Evolutionary conservation across 371 early-diverging fungal genomes (phyloP), one percentile per base, ranked within the genome.

Genomic region (Mortierella sp.): DNA sequence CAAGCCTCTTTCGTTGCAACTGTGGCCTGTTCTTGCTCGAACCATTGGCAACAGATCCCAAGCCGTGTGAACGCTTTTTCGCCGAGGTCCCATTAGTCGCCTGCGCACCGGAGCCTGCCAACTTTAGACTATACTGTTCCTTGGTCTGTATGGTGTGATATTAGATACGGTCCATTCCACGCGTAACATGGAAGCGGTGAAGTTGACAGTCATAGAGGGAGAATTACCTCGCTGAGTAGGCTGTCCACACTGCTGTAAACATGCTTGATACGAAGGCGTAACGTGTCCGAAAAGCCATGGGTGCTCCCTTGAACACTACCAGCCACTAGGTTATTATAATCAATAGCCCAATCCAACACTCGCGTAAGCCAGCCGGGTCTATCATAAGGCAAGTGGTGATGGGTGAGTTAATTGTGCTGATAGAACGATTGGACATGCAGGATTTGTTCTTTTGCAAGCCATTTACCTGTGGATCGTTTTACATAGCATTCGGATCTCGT

Each of bases 361-460:
- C 87, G 82, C 2, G 81, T 71, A 5, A 89, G 47, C 90, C 90
- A 89, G 8, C 87, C 87, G 6, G 90, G 90, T 10, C 81, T 72
- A 47, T 29, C 17, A 28, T 37, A 22, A 41, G 39, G 21, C 27
- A 49, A 29, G 34, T 7, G 34, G 2, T 24, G 54, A 24, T 25
- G 14, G 13, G 21, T 31, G 37, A 3, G 24, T 14, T 40, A 24
- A 37, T 40, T 37, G 27, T 27, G 31, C 9, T n/a, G 22, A 41
- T 40, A 19, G n/a, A 48, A n/a, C 41, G 17, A 27, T 3, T 19
- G 34, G 27, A 52, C 17, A 17, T 10, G 24, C 4, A 45, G 21
- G 21, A 34, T 34, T 10, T 10, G 7, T 25, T 22, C n/a, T n/a
- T 14, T 16, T n/a, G 19, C 10, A 41, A 27, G 0, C 12, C 14